phyloP scores from a whole-genome alignment of 768 basidiomycete genomes.

The Psilocybe azurescens region DNA sequence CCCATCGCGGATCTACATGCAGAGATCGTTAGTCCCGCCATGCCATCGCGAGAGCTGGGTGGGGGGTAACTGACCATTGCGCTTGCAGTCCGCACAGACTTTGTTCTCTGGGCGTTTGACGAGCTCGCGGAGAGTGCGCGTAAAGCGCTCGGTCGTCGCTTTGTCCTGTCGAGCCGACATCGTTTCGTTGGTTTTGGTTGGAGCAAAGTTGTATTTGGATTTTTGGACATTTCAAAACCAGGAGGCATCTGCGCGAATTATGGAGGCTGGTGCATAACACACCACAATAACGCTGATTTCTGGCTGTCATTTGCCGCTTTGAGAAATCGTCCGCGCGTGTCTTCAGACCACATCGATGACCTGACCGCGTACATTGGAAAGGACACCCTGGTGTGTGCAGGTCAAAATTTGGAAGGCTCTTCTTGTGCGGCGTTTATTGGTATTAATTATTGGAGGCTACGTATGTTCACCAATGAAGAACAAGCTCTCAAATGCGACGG shows the following conservation, averaged over 20 bases:
- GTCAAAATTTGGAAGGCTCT: too few species aligned
- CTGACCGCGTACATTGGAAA: too few species aligned
- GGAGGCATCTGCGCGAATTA: conserved; percentile 8
- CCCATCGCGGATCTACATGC: conserved; percentile 92
- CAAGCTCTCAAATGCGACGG: too few species aligned
- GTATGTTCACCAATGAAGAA: too few species aligned
- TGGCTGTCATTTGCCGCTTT: too few species aligned
- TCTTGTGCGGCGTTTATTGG: too few species aligned
- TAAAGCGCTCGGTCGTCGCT: conserved; percentile 80
- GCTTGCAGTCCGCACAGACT: conserved; percentile 94
- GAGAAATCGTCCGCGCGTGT: too few species aligned
- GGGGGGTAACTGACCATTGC: conserved; percentile 72
- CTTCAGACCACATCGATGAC: too few species aligned
- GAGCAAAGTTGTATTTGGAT: not conserved
- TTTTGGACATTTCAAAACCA: not conserved
- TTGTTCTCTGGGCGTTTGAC: conserved; percentile 93
- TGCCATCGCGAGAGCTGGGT: not conserved
- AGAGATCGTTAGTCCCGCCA: not conserved
- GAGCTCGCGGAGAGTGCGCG: conserved; percentile 82
- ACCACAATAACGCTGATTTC: not conserved
- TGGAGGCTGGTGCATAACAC: conserved; percentile 14
- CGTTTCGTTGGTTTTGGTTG: not conserved
- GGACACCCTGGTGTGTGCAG: too few species aligned
- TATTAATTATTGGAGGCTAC: too few species aligned
- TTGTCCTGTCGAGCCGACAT: conserved; percentile 66